Percentiles rank a stretch among this genome's conserved stretches.
These are phyloP conservation scores for Scenedesmus sp. DNA, from an alignment of 163 green algal species.

Conservation along the genomic window DNA sequence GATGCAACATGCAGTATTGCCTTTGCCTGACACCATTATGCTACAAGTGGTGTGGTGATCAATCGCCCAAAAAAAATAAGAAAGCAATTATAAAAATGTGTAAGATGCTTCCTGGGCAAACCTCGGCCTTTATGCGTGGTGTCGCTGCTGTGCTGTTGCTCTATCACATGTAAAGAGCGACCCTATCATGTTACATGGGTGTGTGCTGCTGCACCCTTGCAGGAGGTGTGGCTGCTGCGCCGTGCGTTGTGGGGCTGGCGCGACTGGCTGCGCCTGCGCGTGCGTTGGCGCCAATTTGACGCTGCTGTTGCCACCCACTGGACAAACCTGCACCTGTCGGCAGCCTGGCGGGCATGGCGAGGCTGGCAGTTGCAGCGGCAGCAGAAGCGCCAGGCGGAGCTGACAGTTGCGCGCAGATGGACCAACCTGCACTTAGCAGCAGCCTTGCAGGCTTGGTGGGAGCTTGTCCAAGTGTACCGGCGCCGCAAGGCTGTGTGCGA, in stretches of 20 bases:
- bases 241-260: conserved; percentile 9
- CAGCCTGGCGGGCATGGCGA: conserved; percentile 29
- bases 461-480: background rate
- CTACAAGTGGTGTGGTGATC: background rate
- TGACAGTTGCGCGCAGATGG: conserved; percentile 15
- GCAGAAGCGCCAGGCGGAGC: background rate
- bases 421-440: conserved; percentile 48
- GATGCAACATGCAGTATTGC: background rate
- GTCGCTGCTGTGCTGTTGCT: too few species aligned
- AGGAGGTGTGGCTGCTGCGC: background rate
- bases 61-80: too few species aligned
- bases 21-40: background rate
- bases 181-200: too few species aligned
- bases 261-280: background rate
- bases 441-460: conserved; percentile 38
- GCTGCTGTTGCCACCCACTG: background rate
- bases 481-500: background rate
- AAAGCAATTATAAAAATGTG: too few species aligned
- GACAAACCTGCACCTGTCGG: conserved; percentile 40
- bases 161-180: too few species aligned
- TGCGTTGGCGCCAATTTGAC: background rate
- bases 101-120: too few species aligned
- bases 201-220: background rate
- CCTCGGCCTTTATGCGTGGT: too few species aligned
- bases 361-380: background rate